A percentile compares a stretch with the other conserved stretches of the same genome.
Conservation (phyloP, 257 asterid species). For the Handroanthus guayacan region DNA sequence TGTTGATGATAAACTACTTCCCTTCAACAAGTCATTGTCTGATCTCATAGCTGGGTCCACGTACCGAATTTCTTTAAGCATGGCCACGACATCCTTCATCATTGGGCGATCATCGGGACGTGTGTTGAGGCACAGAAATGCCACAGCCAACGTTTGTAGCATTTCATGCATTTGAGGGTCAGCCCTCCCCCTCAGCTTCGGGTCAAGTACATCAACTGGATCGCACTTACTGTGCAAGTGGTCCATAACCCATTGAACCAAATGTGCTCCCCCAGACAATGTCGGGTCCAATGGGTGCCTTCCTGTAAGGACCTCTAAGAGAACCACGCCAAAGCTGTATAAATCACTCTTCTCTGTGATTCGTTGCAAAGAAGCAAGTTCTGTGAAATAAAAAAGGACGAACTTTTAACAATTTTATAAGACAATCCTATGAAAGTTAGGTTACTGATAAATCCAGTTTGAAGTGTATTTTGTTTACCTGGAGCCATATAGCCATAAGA, state of each 20-base stretch:
- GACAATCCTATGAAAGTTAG: background rate
- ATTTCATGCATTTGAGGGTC: slow-evolving; percentile 96
- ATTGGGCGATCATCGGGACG: slow-evolving; percentile 79
- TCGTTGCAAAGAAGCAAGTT: slow-evolving; percentile 80
- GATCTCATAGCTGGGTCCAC: slow-evolving; percentile 56
- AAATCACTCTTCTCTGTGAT: slow-evolving; percentile 90
- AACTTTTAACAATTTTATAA: background rate
- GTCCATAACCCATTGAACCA: slow-evolving; percentile 88
- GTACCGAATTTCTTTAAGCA: slow-evolving; percentile 81
- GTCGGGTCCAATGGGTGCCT: slow-evolving; percentile 96
- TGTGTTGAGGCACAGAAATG: slow-evolving; percentile 77
- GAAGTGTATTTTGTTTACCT: slow-evolving; percentile 48
- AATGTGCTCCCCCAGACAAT: slow-evolving; percentile 78
- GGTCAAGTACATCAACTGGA: slow-evolving; percentile 78
- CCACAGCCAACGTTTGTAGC: slow-evolving; percentile 91
- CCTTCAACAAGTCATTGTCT: slow-evolving; percentile 64
- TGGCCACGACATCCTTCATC: slow-evolving; percentile 96
- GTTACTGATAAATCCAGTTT: background rate
- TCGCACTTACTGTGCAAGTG: slow-evolving; percentile 69
- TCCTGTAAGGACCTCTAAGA: slow-evolving; percentile 91
- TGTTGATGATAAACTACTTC: slow-evolving; percentile 40
- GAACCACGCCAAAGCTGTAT: slow-evolving; percentile 86
- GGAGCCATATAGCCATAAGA: slow-evolving; percentile 99
- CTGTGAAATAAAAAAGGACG: slow-evolving; percentile 44
- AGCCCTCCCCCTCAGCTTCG: slow-evolving; percentile 87